Evolutionary conservation across 2,329 filamentous ascomycete species (phyloP), one percentile per base, ranked within the genome.

Genomic region (Alternaria incomplexa): DNA sequence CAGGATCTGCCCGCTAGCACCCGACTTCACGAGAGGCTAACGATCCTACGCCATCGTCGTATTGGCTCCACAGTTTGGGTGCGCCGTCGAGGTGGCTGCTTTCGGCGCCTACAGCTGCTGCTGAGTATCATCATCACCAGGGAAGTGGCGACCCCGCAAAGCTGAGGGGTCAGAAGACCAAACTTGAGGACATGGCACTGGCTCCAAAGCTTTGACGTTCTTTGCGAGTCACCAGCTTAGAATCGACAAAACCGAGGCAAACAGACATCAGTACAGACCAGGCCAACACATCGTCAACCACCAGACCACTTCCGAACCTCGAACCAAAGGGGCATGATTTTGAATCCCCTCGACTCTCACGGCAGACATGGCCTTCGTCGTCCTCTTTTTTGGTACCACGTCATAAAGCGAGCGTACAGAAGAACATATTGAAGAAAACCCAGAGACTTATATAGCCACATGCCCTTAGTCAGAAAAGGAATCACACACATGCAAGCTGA

Each of bases 1-100:
- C 26, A 30, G 28, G n/a, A 30, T 50, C 26, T 28, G 25, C 25
- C 28, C 47, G 23, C 46, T 48, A 48, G 47, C 47, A 51, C 47
- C 47, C 26, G 47, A 51, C 47, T 22, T 51, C 47, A 51, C 47
- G 17, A 32, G 12, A 51, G 28, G 47, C 26, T 28, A 30, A 51
- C 20, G 26, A 32, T 32, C 47, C 47, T 51, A 26, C 47, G 12
- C 26, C 47, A 22, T 51, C 47, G 8, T 17, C 12, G 17, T 32
- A 22, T 32, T 30, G 26, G 47, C 26, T 51, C 47, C 47, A 32
- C 47, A 40, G 36, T 17, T 3, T 40, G 36, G 36, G 0, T 17
- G 8, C 36, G 1, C 36, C 36, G n/a, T 40, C 36, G 3, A 6
- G 36, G 36, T 40, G 36, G 36, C 36, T 40, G 36, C 36, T 10